These are phyloP conservation scores for Orobanche coerulescens DNA, from an alignment of 257 asterid species.

Conservation along the genomic window DNA sequence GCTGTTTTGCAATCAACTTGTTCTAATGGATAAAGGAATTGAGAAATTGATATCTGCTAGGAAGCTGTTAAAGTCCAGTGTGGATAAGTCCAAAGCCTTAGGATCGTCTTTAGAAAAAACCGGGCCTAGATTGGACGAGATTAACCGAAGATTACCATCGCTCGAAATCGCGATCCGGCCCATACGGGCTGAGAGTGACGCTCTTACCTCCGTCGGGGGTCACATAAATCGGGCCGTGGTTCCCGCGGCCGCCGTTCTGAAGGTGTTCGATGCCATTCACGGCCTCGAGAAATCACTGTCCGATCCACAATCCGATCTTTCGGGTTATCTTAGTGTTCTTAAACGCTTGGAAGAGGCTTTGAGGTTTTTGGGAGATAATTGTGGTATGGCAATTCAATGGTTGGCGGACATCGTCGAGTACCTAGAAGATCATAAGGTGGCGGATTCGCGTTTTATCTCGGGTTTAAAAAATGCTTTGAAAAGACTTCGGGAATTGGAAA, in stretches of 20 bases:
- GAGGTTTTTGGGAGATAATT: constrained; percentile 65
- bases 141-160: constrained; percentile 56
- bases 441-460: constrained; percentile 50
- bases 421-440: constrained; percentile 75
- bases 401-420: constrained; percentile 71
- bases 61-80: constrained; percentile 44
- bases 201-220: constrained; percentile 58
- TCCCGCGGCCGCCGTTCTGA: constrained; percentile 85
- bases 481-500: constrained; percentile 45
- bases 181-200: constrained; percentile 57
- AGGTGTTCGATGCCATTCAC: constrained; percentile 87
- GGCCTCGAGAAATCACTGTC: constrained; percentile 80
- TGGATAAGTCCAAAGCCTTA: constrained; percentile 56
- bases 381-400: constrained; percentile 88
- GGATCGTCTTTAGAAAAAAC: constrained; percentile 45
- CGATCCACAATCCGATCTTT: constrained; percentile 67
- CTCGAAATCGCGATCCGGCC: constrained; percentile 77
- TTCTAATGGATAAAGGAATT: constrained; percentile 46
- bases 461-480: constrained; percentile 47
- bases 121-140: constrained; percentile 69
- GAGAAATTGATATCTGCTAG: constrained; percentile 62
- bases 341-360: constrained; percentile 78
- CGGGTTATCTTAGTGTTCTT: constrained; percentile 69
- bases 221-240: constrained; percentile 82
- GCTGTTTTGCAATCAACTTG: constrained; percentile 13